These are phyloP conservation scores for Chenopodium suecicum DNA, from an alignment of 148 eudicot genomes.

Conservation along the genomic window DNA sequence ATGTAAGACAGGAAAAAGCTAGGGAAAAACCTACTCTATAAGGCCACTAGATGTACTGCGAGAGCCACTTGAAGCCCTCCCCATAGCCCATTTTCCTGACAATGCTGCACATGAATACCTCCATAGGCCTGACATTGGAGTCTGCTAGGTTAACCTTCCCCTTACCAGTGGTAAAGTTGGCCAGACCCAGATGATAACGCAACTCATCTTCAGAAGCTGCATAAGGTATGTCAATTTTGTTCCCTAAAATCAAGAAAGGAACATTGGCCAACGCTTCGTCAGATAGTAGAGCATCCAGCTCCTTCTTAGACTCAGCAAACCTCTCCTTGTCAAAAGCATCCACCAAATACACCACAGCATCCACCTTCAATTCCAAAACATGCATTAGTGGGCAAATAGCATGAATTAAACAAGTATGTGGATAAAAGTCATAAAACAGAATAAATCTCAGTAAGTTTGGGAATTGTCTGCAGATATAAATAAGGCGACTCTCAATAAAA, in stretches of 20 bases:
- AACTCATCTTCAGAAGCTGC: slow-evolving; percentile 89
- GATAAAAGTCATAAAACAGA: too few species aligned
- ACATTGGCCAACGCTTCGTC: slow-evolving; percentile 74
- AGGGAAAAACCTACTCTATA: slow-evolving; percentile 1
- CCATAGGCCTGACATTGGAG: slow-evolving; percentile 72
- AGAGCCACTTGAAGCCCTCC: slow-evolving; percentile 87
- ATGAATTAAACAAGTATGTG: not conserved
- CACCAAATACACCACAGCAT: slow-evolving; percentile 81
- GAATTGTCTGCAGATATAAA: not conserved
- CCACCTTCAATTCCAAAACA: slow-evolving; percentile 52
- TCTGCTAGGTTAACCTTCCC: slow-evolving; percentile 71
- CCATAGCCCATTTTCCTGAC: slow-evolving; percentile 92
- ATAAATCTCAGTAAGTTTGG: not conserved
- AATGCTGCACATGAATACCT: slow-evolving; percentile 88
- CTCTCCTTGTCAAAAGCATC: slow-evolving; percentile 85
- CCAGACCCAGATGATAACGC: slow-evolving; percentile 58
- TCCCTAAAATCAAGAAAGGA: slow-evolving; percentile 77
- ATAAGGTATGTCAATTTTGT: slow-evolving; percentile 82
- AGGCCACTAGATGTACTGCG: slow-evolving; percentile 62
- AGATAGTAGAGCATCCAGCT: slow-evolving; percentile 80
- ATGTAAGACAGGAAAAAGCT: not conserved
- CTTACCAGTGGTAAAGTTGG: slow-evolving; percentile 73
- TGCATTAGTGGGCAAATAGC: not conserved
- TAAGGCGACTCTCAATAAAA: not conserved
- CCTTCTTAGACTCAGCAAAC: slow-evolving; percentile 79